A percentile compares a stretch with the other conserved stretches of the same genome.
Conservation (phyloP, 352 stramenopile genomes). For the Aphanomyces stellatus region DNA sequence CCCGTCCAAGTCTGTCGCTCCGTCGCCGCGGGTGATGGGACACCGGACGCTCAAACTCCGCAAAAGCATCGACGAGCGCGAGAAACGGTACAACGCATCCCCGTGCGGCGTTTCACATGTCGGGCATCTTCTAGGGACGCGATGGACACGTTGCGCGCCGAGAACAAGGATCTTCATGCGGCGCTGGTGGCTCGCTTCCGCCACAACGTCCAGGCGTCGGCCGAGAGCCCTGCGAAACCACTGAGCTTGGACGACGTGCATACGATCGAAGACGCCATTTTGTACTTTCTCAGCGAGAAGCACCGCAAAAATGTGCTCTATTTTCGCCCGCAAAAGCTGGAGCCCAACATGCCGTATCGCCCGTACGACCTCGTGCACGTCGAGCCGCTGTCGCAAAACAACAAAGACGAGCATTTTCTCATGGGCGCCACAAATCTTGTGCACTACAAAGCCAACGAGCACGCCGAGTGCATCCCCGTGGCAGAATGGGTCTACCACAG, state of each 20-base stretch:
- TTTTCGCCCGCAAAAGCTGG: slow-evolving; percentile 32
- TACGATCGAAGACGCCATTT: slow-evolving; percentile 51
- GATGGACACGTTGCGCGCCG: slow-evolving; percentile 12
- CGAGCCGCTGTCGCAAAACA: slow-evolving; percentile 24
- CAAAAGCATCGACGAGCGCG: neutral
- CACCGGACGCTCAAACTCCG: slow-evolving; percentile 1
- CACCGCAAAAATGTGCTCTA: slow-evolving; percentile 64
- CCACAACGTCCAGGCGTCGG: neutral
- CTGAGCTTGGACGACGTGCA: neutral
- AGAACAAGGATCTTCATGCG: slow-evolving; percentile 27
- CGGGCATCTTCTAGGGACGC: slow-evolving; percentile 13
- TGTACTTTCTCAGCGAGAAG: slow-evolving; percentile 63
- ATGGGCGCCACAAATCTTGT: slow-evolving; percentile 53
- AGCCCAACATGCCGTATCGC: slow-evolving; percentile 20
- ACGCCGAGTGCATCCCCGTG: slow-evolving; percentile 46
- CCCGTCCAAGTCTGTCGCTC: neutral
- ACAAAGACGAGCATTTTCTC: slow-evolving; percentile 51
- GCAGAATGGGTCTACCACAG: slow-evolving; percentile 66
- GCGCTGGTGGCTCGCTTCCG: slow-evolving; percentile 23
- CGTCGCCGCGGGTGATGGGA: neutral
- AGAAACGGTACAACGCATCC: neutral
- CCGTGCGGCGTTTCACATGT: neutral
- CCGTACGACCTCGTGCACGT: slow-evolving; percentile 53
- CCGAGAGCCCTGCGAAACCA: neutral
- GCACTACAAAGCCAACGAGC: slow-evolving; percentile 35